Evolutionary conservation across 345 rosid genomes (phyloP), one percentile per base, ranked within the genome.

Genomic region (Noccaea bulbosa): DNA sequence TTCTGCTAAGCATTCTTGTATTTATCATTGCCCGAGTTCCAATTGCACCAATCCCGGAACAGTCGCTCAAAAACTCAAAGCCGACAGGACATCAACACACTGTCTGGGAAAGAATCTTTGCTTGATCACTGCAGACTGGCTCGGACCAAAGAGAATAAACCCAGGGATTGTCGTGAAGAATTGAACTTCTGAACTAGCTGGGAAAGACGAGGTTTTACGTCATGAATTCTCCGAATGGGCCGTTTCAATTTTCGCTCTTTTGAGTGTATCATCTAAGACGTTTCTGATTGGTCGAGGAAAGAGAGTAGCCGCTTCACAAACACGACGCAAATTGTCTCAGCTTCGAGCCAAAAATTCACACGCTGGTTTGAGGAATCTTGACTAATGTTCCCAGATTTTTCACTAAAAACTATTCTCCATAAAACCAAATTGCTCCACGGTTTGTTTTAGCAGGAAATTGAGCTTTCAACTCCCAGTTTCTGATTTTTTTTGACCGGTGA

Each of bases 281-380:
- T 43, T 10, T 62, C 38, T 55, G 65, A 64, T n/a, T 54, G 43
- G 56, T 22, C 5, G 43, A 46, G 43, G 67, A 62, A 46, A 46
- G 54, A 20, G 62, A 22, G 33, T 63, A 35, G 38, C 52, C 20
- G 2, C 43, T 16, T 15, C 39, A 44, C 55, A 34, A 43, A 35
- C 34, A 38, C 57, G 41, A 16, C 49, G 38, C 16, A 54, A 32
- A 30, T 52, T 20, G 9, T 34, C 53, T 11, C 15, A 22, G 17
- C 35, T 50, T 60, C 8, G 43, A 47, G 11, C 55, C 17, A 3
- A 53, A 53, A 32, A 8, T 33, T 46, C 6, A 11, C 1, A 43
- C 17, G 4, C 47, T 51, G 54, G 14, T n/a, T 52, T 14, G 40
- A 52, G 8, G 34, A 35, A 12, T 30, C 60, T 40, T 20, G 7